Base-by-base conservation (phyloP, 768 basidiomycete genomes). In the Xerocomellus amylosporus region DNA sequence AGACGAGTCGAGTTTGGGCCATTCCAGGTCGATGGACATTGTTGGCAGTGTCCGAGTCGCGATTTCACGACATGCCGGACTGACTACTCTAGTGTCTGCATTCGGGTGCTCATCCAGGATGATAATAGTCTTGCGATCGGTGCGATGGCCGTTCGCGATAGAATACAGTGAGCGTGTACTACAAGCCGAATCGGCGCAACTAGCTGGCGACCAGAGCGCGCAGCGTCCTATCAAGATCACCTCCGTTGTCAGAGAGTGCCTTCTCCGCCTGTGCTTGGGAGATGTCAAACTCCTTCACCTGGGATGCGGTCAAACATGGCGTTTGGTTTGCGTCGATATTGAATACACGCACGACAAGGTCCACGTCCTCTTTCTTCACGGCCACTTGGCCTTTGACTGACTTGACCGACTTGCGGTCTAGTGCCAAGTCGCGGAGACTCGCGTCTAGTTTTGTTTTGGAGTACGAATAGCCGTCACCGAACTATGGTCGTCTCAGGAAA, bases 21-120 rank as follows among this genome's bases (percentile, higher is more conserved):
- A 99, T 76, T 96, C 91, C 51, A 99, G 75, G 75, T 98, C 96
- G 73, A 99, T 84, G 17, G 94, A 96, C 95, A 97, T 97, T 5
- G 46, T 37, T 28, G 45, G 26, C 34, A 30, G 10, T 28, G 26
- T 37, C 20, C 26, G 34, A 28, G 50, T 36, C 49, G 49, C 44
- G 30, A 31, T 48, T 14, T 48, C 28, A 30, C 10, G 24, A 24
- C 24, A 24, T n/a, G n/a, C n/a, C n/a, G n/a, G n/a, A n/a, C n/a
- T n/a, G 10, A 9, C 0, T 12, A 31, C 33, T 33, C 8, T 10
- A 31, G n/a, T 15, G 30, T 33, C 20, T 17, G 22, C 9, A 15
- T 15, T 42, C 15, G 41, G 8, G 26, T 26, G 26, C 26, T 24
- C 26, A 28, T 28, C 26, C 26, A n/a, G n/a, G n/a, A n/a, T n/a